A percentile compares a stretch with the other conserved stretches of the same genome.
Conservation (phyloP, 805 yeast genomes). For the Lachancea kluyveri region DNA sequence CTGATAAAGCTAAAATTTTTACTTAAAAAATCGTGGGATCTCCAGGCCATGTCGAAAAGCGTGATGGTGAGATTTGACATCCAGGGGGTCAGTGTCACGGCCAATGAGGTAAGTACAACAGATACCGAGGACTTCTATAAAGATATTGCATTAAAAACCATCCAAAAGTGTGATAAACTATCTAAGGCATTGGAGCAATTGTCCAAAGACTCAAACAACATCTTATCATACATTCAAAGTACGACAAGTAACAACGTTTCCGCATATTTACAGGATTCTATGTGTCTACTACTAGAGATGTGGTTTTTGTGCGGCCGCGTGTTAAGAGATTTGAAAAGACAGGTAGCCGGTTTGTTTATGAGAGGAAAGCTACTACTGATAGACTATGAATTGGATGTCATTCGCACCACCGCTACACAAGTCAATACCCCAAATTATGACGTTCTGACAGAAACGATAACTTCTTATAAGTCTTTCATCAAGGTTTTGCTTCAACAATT, state of each 20-base stretch:
- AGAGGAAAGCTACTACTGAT: conserved; percentile 60
- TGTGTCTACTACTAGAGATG: conserved; percentile 30
- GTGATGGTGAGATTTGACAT: conserved; percentile 23
- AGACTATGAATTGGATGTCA: conserved; percentile 51
- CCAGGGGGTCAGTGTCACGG: conserved; percentile 2
- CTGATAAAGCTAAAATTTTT: conserved; percentile 24
- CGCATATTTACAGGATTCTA: conserved; percentile 39
- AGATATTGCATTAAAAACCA: conserved; percentile 48
- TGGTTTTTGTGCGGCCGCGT: conserved; percentile 20
- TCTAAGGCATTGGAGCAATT: conserved; percentile 16
- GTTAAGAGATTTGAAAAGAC: conserved; percentile 29
- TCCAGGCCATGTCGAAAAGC: conserved; percentile 24
- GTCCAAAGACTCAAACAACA: conserved; percentile 10
- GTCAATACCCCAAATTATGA: conserved; percentile 14
- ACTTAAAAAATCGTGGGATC: conserved; percentile 29
- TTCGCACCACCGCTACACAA: conserved; percentile 11
- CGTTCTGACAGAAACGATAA: conserved; percentile 38
- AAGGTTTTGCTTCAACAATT: conserved; percentile 52
- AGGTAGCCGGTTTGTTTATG: conserved; percentile 52
- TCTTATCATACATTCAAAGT: conserved; percentile 23
- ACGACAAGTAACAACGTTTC: conserved; percentile 22
- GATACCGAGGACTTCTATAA: conserved; percentile 39
- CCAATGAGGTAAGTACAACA: conserved; percentile 1
- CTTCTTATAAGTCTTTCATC: conserved; percentile 53
- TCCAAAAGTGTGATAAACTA: conserved; percentile 40